Evolutionary conservation across 768 basidiomycete genomes (phyloP), one percentile per base, ranked within the genome.

Genomic region (Rhizopogon vesiculosus): DNA sequence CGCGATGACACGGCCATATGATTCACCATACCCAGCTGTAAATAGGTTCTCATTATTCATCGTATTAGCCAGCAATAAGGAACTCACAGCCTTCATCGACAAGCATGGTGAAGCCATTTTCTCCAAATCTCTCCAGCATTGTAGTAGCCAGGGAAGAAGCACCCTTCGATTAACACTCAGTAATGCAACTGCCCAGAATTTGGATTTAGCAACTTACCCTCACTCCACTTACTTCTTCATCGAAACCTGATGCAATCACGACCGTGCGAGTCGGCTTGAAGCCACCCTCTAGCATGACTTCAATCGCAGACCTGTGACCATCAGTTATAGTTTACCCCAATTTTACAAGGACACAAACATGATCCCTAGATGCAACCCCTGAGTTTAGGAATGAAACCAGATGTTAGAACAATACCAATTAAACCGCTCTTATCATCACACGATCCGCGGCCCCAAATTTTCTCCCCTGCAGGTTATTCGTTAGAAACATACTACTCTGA

Each of bases 21-120:
- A 22, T 5, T 55, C 46, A 5, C 19, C 10, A 12, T 53, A 53
- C 40, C 54, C 49, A 16, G 28, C 54, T 52, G 19, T 38, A 35
- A 35, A 51, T 15, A 33, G 15, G 10, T 15, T n/a, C 43, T 7
- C 3, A 3, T 54, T 19, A 50, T 19, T 29, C 22, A 31, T 55
- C 16, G 18, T 28, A 16, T n/a, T n/a, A 38, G 33, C 15, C 13
- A 39, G 28, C 16, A 53, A 31, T 22, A 16, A 10, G 31, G 22
- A 13, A 71, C 73, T 61, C 66, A 82, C 89, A 80, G 45, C 92
- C 91, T 76, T 96, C 93, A 63, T 96, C 93, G n/a, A 96, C 76
- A 43, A 94, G 68, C 61, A 93, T 75, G 0, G 87, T 81, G 65
- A 93, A 81, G 5, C 79, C 78, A 63, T 91, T 67, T 49, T 79